Evolutionary conservation across 2,329 filamentous ascomycete genomes (phyloP).

Genomic region (Apiospora pterosperma): DNA sequence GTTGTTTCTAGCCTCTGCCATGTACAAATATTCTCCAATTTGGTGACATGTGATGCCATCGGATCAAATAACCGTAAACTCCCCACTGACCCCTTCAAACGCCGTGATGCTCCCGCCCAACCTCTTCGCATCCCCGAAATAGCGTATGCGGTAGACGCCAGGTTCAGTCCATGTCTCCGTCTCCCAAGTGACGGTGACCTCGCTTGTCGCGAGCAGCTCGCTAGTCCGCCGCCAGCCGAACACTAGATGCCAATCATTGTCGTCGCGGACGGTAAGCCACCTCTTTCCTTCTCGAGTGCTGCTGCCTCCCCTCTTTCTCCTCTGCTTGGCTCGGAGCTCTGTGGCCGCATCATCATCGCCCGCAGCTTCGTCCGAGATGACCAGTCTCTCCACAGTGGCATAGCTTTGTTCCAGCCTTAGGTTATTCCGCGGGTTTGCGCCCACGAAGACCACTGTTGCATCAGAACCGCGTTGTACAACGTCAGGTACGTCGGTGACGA

Average conservation of each 20-base stretch:
- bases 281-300: constrained; percentile 4
- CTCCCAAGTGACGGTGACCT: constrained; percentile 76
- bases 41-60: not conserved
- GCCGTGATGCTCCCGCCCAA: constrained; percentile 57
- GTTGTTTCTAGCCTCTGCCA: too few species aligned
- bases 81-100: constrained; percentile 65
- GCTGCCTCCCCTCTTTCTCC: not conserved
- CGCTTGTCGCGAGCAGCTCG: constrained; percentile 67
- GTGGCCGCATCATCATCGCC: constrained; percentile 4
- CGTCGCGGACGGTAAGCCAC: constrained; percentile 70
- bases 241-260: constrained; percentile 78
- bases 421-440: constrained; percentile 86
- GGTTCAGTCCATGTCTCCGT: constrained; percentile 54
- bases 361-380: constrained; percentile 20
- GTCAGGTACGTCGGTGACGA: constrained; percentile 49
- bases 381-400: constrained; percentile 66
- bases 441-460: constrained; percentile 69
- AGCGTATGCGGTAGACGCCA: constrained; percentile 72
- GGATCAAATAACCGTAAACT: constrained; percentile 36
- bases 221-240: constrained; percentile 77
- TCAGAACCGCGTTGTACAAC: constrained; percentile 55
- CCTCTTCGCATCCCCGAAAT: constrained; percentile 77
- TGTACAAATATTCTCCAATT: not conserved
- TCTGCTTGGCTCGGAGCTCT: not conserved
- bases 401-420: constrained; percentile 75